These are phyloP conservation scores for Sphagnum fallax DNA, from an alignment of 228 moss, liverwort and hornwort species.

Conservation along the genomic window DNA sequence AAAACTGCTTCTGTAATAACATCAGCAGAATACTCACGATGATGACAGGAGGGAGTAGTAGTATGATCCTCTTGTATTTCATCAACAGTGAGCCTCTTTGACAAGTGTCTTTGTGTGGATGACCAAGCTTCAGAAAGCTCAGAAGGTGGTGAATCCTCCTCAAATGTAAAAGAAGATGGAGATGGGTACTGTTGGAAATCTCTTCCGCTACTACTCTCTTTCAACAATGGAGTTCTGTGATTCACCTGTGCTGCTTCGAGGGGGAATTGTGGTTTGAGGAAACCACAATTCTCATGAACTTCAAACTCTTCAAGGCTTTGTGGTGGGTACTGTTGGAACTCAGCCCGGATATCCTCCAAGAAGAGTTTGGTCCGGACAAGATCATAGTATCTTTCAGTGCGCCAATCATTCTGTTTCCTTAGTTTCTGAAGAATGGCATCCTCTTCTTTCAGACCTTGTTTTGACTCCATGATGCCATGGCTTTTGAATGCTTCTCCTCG, in stretches of 20 bases:
- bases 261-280: background rate
- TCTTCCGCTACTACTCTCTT: slow-evolving; percentile 3
- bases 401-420: too few relatives aligned
- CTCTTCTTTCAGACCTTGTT: too few relatives aligned
- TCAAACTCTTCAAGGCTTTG: slow-evolving; percentile 9
- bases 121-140: slow-evolving; percentile 26
- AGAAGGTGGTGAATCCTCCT: slow-evolving; percentile 30
- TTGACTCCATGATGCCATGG: too few relatives aligned
- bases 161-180: slow-evolving; percentile 44
- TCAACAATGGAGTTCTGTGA: too few relatives aligned
- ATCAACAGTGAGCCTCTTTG: too few relatives aligned
- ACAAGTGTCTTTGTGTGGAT: too few relatives aligned
- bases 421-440: too few relatives aligned
- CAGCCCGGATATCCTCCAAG: slow-evolving; percentile 3
- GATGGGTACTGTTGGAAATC: slow-evolving; percentile 29
- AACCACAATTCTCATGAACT: background rate
- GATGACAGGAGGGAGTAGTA: background rate
- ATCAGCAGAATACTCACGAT: too few relatives aligned
- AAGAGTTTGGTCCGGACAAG: background rate
- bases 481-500: too few relatives aligned
- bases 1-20: background rate
- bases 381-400: too few relatives aligned
- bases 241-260: background rate
- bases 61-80: too few relatives aligned
- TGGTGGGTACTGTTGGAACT: slow-evolving; percentile 7